phyloP scores from a whole-genome alignment of 805 yeast genomes.

The Sugiyamaella mastotermitis region DNA sequence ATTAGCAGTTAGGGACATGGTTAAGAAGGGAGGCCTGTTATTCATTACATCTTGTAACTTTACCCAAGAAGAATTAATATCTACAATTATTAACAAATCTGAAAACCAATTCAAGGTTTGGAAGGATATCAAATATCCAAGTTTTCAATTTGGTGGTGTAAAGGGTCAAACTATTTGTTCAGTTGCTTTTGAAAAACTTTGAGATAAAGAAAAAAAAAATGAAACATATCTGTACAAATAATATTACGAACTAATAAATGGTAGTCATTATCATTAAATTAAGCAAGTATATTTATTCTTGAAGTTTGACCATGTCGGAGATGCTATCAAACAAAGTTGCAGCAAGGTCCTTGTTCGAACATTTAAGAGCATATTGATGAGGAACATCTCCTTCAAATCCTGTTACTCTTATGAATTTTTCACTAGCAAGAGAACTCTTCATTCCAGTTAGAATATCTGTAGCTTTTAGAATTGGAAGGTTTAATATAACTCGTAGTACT shows the following conservation, averaged over 20 bases:
- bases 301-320: constrained; percentile 15
- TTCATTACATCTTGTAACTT: constrained; percentile 91
- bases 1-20: constrained; percentile 45
- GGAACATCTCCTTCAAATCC: constrained; percentile 63
- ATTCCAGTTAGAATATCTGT: constrained; percentile 71
- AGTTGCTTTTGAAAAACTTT: constrained; percentile 54
- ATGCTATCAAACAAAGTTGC: constrained; percentile 45
- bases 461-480: constrained; percentile 57
- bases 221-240: too few relatives aligned
- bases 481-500: constrained; percentile 72
- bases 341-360: constrained; percentile 57
- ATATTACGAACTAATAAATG: too few relatives aligned
- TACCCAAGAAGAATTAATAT: constrained; percentile 68
- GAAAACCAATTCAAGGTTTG: constrained; percentile 45
- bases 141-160: constrained; percentile 82
- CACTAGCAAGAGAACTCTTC: constrained; percentile 77
- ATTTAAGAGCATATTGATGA: constrained; percentile 75
- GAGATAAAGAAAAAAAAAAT: too few relatives aligned
- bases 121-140: constrained; percentile 69
- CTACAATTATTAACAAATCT: constrained; percentile 44
- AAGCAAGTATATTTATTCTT: too few relatives aligned
- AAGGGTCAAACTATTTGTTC: constrained; percentile 86
- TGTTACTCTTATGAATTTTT: constrained; percentile 73
- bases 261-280: neutral
- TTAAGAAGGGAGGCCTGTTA: constrained; percentile 53